Conservation (phyloP, 306 rosid species). For the Hylodesmum podocarpum region DNA sequence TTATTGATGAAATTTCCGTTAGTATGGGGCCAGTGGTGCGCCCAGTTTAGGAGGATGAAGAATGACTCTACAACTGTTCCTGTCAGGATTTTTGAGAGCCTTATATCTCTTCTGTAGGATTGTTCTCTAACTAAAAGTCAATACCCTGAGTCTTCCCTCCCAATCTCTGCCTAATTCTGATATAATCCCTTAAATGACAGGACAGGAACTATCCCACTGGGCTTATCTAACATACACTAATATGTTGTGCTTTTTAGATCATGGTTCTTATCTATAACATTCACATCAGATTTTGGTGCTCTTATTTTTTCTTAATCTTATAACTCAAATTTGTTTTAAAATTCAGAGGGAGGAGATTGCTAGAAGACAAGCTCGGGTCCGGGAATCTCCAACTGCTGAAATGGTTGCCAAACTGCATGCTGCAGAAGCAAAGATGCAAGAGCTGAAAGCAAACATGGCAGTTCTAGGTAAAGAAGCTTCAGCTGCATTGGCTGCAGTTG, state of each 20-base stretch:
- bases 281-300: slow-evolving; percentile 2
- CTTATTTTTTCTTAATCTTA: slow-evolving; percentile 11
- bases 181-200: background rate
- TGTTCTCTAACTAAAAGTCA: background rate
- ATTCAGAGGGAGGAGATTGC: slow-evolving; percentile 68
- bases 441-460: slow-evolving; percentile 87
- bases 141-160: background rate
- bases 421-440: slow-evolving; percentile 88
- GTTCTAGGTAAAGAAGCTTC: slow-evolving; percentile 94
- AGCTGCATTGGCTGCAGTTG: slow-evolving; percentile 94
- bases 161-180: background rate
- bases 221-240: background rate
- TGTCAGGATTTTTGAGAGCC: background rate
- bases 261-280: slow-evolving; percentile 1
- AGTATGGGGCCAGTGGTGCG: background rate
- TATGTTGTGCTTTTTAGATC: background rate
- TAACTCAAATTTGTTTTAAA: slow-evolving; percentile 37
- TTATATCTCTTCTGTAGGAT: background rate
- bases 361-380: slow-evolving; percentile 77
- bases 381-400: slow-evolving; percentile 75
- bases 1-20: background rate
- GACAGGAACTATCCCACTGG: background rate
- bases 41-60: background rate
- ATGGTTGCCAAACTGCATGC: slow-evolving; percentile 89
- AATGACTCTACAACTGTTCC: background rate